These are phyloP conservation scores for Botrytis fragariae DNA, from an alignment of 2,329 filamentous ascomycete species.

Conservation along the genomic window DNA sequence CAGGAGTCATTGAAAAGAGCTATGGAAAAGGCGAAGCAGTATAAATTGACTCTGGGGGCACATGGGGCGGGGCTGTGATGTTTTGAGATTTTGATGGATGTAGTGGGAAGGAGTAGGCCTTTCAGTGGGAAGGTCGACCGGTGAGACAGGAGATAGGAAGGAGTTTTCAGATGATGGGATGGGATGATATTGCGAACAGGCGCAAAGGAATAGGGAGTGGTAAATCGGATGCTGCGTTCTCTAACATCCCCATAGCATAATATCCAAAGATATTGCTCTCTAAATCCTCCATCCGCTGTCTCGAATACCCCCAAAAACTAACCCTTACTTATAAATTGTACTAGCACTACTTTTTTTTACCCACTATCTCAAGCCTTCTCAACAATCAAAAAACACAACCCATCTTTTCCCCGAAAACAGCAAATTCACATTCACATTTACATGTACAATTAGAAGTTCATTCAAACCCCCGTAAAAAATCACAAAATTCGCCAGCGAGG, in stretches of 20 bases:
- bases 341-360: too few relatives aligned
- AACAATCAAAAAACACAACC: too few relatives aligned
- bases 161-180: not conserved
- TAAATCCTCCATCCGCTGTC: not conserved
- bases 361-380: too few relatives aligned
- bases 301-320: too few relatives aligned
- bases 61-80: not conserved
- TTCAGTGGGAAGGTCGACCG: not conserved
- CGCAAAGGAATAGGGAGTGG: too few relatives aligned
- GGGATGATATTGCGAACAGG: too few relatives aligned
- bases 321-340: too few relatives aligned
- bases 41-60: not conserved
- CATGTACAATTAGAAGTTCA: too few relatives aligned
- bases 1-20: not conserved
- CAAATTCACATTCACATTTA: too few relatives aligned
- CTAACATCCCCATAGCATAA: not conserved
- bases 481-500: not conserved
- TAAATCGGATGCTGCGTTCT: not conserved
- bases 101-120: fast-evolving
- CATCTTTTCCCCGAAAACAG: too few relatives aligned
- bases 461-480: not conserved
- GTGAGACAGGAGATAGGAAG: not conserved
- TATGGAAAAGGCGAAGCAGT: not conserved
- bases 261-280: not conserved
- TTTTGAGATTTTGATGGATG: not conserved